These are phyloP conservation scores for Spongispora temasekensis DNA, from an alignment of 1,284 basidiomycete species.

Conservation along the genomic window DNA sequence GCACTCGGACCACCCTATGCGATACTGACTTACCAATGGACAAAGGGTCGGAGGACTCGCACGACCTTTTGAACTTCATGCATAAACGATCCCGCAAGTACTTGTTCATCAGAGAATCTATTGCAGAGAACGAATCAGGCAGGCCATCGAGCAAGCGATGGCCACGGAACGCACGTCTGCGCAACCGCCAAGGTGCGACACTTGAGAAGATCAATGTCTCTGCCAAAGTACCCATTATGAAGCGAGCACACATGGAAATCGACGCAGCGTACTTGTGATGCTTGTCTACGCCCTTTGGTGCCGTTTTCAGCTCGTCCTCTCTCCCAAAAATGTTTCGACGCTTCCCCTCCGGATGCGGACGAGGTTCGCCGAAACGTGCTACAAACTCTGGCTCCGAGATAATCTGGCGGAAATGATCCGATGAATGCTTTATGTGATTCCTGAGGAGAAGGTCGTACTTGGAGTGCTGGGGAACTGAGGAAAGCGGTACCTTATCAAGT, in stretches of 20 bases:
- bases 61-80: slow-evolving; percentile 59
- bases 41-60: slow-evolving; percentile 68
- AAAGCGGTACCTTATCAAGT: slow-evolving; percentile 59
- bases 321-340: slow-evolving; percentile 77
- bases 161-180: slow-evolving; percentile 51
- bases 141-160: background rate
- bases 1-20: background rate
- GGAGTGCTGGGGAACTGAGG: background rate
- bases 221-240: slow-evolving; percentile 26
- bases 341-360: slow-evolving; percentile 59
- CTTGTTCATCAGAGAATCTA: slow-evolving; percentile 79
- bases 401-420: slow-evolving; percentile 62
- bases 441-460: slow-evolving; percentile 36
- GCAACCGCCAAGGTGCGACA: slow-evolving; percentile 78
- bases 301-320: slow-evolving; percentile 82
- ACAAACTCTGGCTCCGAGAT: slow-evolving; percentile 71
- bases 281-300: slow-evolving; percentile 87
- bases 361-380: slow-evolving; percentile 69
- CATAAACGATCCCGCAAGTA: slow-evolving; percentile 58
- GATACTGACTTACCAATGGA: slow-evolving; percentile 64
- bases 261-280: slow-evolving; percentile 56
- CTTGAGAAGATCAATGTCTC: slow-evolving; percentile 86
- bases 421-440: slow-evolving; percentile 62
- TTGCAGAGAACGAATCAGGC: background rate
- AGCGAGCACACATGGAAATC: background rate